Percentiles rank a stretch among this genome's conserved stretches.
phyloP scores from a whole-genome alignment of 306 rosid genomes.

The Cicer pinnatifidum region DNA sequence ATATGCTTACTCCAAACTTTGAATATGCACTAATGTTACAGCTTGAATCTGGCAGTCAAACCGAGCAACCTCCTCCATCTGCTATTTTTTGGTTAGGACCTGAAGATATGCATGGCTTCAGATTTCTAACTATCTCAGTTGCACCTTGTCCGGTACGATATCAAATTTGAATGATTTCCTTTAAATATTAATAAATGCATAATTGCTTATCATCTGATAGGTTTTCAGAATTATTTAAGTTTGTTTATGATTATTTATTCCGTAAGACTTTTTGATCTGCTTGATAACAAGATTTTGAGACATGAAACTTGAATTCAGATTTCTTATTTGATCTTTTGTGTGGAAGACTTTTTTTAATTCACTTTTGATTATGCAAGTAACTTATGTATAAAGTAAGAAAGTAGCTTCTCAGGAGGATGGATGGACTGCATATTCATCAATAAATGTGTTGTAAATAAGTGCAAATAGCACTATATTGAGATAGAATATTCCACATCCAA shows the following conservation, averaged over 20 bases:
- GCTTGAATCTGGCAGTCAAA: slow-evolving; percentile 99
- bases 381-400: slow-evolving; percentile 28
- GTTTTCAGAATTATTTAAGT: too few relatives aligned
- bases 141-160: too few relatives aligned
- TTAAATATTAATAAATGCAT: too few relatives aligned
- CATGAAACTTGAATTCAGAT: neutral
- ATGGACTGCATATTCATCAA: slow-evolving; percentile 4
- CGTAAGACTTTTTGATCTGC: too few relatives aligned
- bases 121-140: too few relatives aligned
- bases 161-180: too few relatives aligned
- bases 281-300: too few relatives aligned
- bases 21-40: slow-evolving; percentile 47
- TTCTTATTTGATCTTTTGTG: neutral
- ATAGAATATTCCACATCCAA: neutral
- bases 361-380: slow-evolving; percentile 24
- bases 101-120: too few relatives aligned
- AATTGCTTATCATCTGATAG: too few relatives aligned
- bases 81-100: slow-evolving; percentile 83
- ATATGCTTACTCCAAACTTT: slow-evolving; percentile 45
- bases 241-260: too few relatives aligned
- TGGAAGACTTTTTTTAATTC: slow-evolving; percentile 1
- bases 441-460: neutral
- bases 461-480: neutral
- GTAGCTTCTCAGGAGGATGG: slow-evolving; percentile 32
- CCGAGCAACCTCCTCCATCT: slow-evolving; percentile 97